Percentiles rank a stretch among this genome's conserved stretches.
phyloP scores from a whole-genome alignment of 345 rosid species.

The Firmiana major region DNA sequence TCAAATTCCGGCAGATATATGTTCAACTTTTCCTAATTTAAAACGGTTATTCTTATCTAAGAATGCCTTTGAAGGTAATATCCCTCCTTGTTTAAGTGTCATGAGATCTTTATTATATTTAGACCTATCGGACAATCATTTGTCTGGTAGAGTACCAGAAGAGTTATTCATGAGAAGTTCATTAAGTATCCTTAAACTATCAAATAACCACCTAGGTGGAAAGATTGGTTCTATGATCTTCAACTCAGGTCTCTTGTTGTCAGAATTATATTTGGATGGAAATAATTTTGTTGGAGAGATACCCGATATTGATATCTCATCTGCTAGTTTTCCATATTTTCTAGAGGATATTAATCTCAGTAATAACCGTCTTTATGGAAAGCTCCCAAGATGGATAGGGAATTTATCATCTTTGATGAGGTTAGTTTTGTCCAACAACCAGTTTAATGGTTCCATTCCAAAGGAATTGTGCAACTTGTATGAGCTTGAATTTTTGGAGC shows the following conservation, averaged over 20 bases:
- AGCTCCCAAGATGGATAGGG: slow-evolving; percentile 20
- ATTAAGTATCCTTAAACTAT: not conserved
- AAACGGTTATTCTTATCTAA: not conserved
- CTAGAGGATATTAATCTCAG: not conserved
- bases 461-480: not conserved
- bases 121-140: slow-evolving; percentile 23
- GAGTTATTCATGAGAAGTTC: not conserved
- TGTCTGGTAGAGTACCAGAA: slow-evolving; percentile 15
- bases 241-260: not conserved
- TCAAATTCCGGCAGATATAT: slow-evolving; percentile 13
- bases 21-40: slow-evolving; percentile 14
- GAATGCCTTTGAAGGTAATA: slow-evolving; percentile 18
- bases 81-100: slow-evolving; percentile 23
- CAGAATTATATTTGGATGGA: not conserved
- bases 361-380: slow-evolving; percentile 7
- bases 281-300: slow-evolving; percentile 6
- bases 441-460: slow-evolving; percentile 10
- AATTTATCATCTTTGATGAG: not conserved
- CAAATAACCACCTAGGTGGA: slow-evolving; percentile 28
- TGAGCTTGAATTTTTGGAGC: not conserved
- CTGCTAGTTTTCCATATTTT: no score
- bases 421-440: slow-evolving; percentile 8
- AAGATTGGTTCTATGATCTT: not conserved
- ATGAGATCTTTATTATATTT: not conserved
- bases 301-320: not conserved